A percentile compares a stretch with the other conserved stretches of the same genome.
These are phyloP conservation scores for Nakazawaea ambrosiae DNA, from an alignment of 805 yeast species.

Conservation along the genomic window DNA sequence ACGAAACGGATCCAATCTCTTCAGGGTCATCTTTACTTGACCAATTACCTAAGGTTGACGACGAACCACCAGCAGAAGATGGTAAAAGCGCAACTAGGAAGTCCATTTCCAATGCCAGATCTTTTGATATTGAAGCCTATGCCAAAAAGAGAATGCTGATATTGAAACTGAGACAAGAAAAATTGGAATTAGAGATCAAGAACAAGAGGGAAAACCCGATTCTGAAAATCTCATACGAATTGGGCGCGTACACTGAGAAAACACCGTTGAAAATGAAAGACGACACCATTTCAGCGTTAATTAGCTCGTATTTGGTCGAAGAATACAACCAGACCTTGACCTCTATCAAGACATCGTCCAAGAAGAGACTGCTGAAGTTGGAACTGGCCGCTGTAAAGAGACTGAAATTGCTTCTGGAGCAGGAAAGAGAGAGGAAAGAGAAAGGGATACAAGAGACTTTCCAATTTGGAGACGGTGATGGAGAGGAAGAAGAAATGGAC, in stretches of 20 bases:
- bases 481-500: constrained; percentile 10
- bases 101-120: not conserved
- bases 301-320: constrained; percentile 14
- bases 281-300: constrained; percentile 14
- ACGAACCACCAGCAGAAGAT: constrained; percentile 4
- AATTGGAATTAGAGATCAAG: constrained; percentile 26
- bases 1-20: not conserved
- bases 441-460: constrained; percentile 15
- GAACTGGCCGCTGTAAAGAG: constrained; percentile 22
- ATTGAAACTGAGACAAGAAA: constrained; percentile 25
- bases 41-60: not conserved
- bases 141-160: constrained; percentile 39
- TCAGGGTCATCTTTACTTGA: not conserved
- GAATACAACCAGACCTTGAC: constrained; percentile 17
- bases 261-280: constrained; percentile 14
- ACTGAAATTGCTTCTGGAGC: constrained; percentile 16
- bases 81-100: not conserved
- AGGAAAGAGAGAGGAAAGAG: constrained; percentile 10
- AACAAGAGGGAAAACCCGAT: constrained; percentile 25
- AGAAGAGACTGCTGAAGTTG: constrained; percentile 21
- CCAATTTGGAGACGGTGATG: constrained; percentile 12
- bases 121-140: constrained; percentile 51
- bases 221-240: constrained; percentile 20
- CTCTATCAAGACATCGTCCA: constrained; percentile 26
- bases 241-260: constrained; percentile 25